Evolutionary conservation across 805 yeast species (phyloP).

Genomic region (Ogataea polymorpha): DNA sequence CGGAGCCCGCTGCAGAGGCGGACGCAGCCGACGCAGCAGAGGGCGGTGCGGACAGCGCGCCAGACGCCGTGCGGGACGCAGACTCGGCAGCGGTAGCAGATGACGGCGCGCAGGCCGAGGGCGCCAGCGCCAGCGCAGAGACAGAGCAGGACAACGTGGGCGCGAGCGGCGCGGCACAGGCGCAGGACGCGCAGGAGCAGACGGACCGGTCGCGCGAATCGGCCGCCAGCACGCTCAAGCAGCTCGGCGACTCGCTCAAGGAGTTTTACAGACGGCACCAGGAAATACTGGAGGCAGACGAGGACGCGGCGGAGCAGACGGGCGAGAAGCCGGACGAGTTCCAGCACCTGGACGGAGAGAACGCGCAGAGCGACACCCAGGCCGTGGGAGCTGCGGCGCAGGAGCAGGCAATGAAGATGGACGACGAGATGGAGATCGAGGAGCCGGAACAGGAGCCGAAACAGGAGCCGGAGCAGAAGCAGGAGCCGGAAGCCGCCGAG

Average conservation of each 20-base stretch:
- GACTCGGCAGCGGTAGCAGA: conserved; percentile 36
- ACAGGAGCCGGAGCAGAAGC: conserved; percentile 31
- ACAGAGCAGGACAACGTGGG: conserved; percentile 60
- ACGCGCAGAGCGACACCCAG: conserved; percentile 77
- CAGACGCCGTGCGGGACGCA: conserved; percentile 30
- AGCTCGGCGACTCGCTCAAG: conserved; percentile 86
- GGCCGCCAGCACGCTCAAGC: conserved; percentile 76
- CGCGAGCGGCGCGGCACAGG: conserved; percentile 49
- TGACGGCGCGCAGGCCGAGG: conserved; percentile 34
- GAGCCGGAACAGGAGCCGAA: conserved; percentile 49
- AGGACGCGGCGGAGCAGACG: conserved; percentile 50
- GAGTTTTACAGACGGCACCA: conserved; percentile 89
- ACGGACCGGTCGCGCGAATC: conserved; percentile 58
- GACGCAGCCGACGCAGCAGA: conserved; percentile 34
- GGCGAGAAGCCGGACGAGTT: conserved; percentile 80
- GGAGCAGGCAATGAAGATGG: conserved; percentile 72
- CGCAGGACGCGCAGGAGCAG: conserved; percentile 38
- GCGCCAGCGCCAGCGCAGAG: conserved; percentile 36
- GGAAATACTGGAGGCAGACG: conserved; percentile 75
- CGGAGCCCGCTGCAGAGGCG: conserved; percentile 28
- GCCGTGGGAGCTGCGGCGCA: conserved; percentile 88
- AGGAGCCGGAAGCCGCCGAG: conserved; percentile 23
- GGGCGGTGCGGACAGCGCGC: conserved; percentile 33
- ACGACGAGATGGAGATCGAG: conserved; percentile 79
- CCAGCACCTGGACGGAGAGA: conserved; percentile 78